phyloP scores from a whole-genome alignment of 306 rosid genomes.

The Ormosia emarginata region DNA sequence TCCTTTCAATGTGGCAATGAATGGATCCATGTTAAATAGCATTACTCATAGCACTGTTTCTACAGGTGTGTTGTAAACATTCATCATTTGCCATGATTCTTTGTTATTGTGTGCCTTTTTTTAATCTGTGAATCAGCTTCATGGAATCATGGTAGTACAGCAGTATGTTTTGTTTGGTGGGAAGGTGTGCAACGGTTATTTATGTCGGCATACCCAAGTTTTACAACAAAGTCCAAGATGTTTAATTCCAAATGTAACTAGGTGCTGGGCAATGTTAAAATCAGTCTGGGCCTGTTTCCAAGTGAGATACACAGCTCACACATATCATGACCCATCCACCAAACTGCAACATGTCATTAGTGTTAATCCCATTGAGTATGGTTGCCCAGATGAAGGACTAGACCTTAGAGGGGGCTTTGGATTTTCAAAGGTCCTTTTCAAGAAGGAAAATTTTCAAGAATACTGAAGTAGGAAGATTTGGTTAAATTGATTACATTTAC shows the following conservation, averaged over 20 bases:
- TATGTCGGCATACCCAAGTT: background rate
- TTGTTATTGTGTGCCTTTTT: background rate
- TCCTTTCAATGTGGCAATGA: slow-evolving; percentile 21
- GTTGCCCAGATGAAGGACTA: background rate
- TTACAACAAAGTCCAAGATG: background rate
- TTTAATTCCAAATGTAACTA: background rate
- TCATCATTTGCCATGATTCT: background rate
- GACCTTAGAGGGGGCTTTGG: too few relatives aligned
- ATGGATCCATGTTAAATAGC: slow-evolving; percentile 23
- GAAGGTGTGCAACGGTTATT: background rate
- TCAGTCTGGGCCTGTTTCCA: background rate
- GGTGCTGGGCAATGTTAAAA: background rate
- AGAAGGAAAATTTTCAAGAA: background rate
- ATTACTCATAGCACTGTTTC: slow-evolving; percentile 14
- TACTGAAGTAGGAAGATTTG: background rate
- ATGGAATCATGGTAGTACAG: background rate
- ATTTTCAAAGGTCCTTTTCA: too few relatives aligned
- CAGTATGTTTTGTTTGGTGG: background rate
- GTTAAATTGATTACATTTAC: background rate
- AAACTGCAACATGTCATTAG: background rate
- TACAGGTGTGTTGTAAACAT: slow-evolving; percentile 49
- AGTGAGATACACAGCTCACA: too few relatives aligned
- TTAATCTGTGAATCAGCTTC: background rate
- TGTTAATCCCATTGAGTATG: background rate
- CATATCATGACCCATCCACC: background rate